Base-by-base conservation (phyloP, 257 asterid genomes). In the Nicotiana attenuata region DNA sequence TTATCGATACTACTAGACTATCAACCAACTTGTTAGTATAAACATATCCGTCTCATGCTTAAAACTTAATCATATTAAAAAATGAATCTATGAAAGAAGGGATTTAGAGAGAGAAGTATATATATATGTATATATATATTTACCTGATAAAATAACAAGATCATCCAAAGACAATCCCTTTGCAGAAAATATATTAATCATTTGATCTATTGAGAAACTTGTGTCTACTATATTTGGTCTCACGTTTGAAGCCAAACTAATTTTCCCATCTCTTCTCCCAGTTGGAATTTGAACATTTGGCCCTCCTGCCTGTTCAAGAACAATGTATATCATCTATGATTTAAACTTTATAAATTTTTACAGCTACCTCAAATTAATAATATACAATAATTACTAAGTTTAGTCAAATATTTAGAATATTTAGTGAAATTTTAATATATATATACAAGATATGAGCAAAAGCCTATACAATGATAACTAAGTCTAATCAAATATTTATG, bases 141-240 rank as follows among this genome's bases (percentile, higher is more conserved):
- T 87, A 91, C 97, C 97, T 84, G 98, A 93, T 83, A 93, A 93
- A 65, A 87, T 89, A 80, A 93, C 93, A 31, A 93, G 92, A 83
- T 93, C 98, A 75, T 93, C 94, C 71, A 84, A 80, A 3, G 96
- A 90, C 16, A 93, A 84, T 11, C 96, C 97, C 82, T 92, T 93
- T 2, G 84, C 85, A 17, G 92, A 68, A 65, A 93, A 93, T 26
- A 88, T 78, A 50, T 86, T 84, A 55, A 90, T 87, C 95, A 92
- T 92, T 63, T 93, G 84, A 78, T 85, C 90, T 84, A 92, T 81
- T 50, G 96, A 87, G 89, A 93, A 93, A 85, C 93, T 92, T 5
- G 98, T 91, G 89, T 92, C 96, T 41, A 93, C 83, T 60, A 91
- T 88, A 67, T 93, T 93, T 73, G 96, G 92, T 79, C 97, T 91